phyloP scores from a whole-genome alignment of 805 yeast species.

The Metschnikowia borealis region DNA sequence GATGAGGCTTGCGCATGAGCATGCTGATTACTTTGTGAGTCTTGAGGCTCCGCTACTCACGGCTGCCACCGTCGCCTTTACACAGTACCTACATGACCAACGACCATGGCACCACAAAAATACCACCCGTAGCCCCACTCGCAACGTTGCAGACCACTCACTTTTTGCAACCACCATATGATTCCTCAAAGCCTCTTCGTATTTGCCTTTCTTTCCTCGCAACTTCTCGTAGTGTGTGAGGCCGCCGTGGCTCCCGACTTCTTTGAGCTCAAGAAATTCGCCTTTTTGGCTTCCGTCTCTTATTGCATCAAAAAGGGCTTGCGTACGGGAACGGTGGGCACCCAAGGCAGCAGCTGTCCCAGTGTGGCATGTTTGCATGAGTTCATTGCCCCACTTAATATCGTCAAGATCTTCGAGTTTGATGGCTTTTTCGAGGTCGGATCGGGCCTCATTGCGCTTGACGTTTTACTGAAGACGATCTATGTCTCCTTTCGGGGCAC shows the following conservation, averaged over 20 bases:
- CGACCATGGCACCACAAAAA: neutral
- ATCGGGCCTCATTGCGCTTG: slow-evolving; percentile 52
- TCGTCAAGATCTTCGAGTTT: slow-evolving; percentile 40
- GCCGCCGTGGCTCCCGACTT: slow-evolving; percentile 15
- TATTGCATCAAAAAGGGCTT: slow-evolving; percentile 36
- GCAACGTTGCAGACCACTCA: neutral
- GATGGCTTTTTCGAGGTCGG: slow-evolving; percentile 45
- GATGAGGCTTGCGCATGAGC: neutral
- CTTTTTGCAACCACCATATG: neutral
- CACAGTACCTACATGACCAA: neutral
- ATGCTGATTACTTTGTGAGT: neutral
- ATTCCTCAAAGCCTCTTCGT: neutral
- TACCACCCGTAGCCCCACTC: neutral
- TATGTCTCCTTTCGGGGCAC: slow-evolving; percentile 63
- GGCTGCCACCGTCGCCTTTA: neutral
- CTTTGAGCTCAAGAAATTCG: slow-evolving; percentile 27
- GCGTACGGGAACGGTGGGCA: slow-evolving; percentile 21
- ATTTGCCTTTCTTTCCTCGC: neutral
- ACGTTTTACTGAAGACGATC: slow-evolving; percentile 40
- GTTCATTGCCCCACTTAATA: slow-evolving; percentile 24
- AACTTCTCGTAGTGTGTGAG: neutral
- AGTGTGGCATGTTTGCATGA: slow-evolving; percentile 21
- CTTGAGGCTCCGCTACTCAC: neutral
- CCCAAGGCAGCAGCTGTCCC: slow-evolving; percentile 22
- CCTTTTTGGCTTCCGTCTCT: slow-evolving; percentile 33